A percentile compares a stretch with the other conserved stretches of the same genome.
Evolutionary conservation across 2,329 filamentous ascomycete genomes (phyloP).

Genomic region (Penicillium thymicola): DNA sequence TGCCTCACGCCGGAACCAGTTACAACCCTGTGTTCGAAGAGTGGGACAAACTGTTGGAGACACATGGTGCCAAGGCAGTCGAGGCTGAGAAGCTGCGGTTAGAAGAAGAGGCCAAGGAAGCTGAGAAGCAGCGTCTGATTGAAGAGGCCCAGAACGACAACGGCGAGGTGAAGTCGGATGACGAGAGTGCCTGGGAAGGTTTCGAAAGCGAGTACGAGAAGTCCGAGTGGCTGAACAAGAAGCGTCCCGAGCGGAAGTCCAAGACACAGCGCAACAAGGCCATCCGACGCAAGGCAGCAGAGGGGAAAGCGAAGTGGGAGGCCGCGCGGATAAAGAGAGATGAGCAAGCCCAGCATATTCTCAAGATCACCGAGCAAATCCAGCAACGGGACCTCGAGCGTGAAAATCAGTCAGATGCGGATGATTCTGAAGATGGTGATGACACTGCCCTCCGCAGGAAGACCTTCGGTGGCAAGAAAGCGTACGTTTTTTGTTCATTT

Average conservation of each 20-base stretch:
- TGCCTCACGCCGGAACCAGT: conserved; percentile 77
- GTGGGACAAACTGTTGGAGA: conserved; percentile 72
- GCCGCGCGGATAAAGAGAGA: conserved; percentile 69
- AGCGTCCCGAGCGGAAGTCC: conserved; percentile 80
- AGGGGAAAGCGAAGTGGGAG: conserved; percentile 72
- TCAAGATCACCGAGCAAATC: conserved; percentile 59
- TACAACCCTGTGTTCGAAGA: conserved; percentile 90
- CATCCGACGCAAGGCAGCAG: conserved; percentile 83
- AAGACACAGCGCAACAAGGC: conserved; percentile 81
- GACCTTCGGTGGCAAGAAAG: conserved; percentile 64
- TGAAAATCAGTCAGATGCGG: conserved; percentile 33
- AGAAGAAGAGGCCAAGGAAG: conserved; percentile 63
- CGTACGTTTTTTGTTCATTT: conserved; percentile 36
- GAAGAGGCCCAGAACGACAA: conserved; percentile 73
- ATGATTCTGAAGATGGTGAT: conserved; percentile 52
- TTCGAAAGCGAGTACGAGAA: conserved; percentile 78
- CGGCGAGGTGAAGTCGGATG: conserved; percentile 71
- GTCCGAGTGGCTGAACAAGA: conserved; percentile 62
- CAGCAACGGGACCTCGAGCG: conserved; percentile 51
- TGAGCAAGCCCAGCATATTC: conserved; percentile 68
- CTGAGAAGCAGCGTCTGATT: conserved; percentile 64
- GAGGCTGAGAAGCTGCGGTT: conserved; percentile 74
- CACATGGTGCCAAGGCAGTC: conserved; percentile 75
- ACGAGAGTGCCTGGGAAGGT: conserved; percentile 89
- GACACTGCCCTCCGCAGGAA: conserved; percentile 65